Percentiles rank a stretch among this genome's conserved stretches.
Conservation (phyloP, 306 rosid species). For the Citrullus amarus region DNA sequence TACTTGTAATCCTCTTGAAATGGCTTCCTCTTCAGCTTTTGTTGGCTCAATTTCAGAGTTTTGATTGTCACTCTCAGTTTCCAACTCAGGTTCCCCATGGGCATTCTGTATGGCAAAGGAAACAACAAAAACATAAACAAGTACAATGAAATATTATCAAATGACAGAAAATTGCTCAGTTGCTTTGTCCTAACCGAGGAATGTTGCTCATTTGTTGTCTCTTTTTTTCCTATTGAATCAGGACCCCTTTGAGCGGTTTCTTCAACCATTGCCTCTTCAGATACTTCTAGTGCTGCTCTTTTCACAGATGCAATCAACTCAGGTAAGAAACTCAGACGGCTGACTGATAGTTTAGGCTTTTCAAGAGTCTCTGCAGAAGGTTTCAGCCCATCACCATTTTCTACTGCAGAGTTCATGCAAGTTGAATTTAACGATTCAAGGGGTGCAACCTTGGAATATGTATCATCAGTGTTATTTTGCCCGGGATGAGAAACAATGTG, state of each 20-base stretch:
- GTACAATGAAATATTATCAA: slow-evolving; percentile 5
- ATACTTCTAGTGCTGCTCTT: slow-evolving; percentile 58
- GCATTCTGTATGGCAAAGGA: slow-evolving; percentile 41
- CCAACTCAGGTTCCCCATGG: slow-evolving; percentile 57
- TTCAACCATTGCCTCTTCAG: slow-evolving; percentile 44
- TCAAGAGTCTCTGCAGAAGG: slow-evolving; percentile 29
- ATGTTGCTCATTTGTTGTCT: slow-evolving; percentile 38
- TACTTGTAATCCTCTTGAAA: slow-evolving; percentile 92
- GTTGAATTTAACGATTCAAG: slow-evolving; percentile 21
- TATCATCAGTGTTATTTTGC: slow-evolving; percentile 22
- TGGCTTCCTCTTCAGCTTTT: slow-evolving; percentile 90
- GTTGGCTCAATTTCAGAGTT: slow-evolving; percentile 80
- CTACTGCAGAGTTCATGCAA: slow-evolving; percentile 23
- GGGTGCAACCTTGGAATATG: slow-evolving; percentile 16
- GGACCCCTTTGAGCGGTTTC: slow-evolving; percentile 23
- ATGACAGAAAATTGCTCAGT: slow-evolving; percentile 6
- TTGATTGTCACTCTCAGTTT: slow-evolving; percentile 48
- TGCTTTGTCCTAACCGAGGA: slow-evolving; percentile 38
- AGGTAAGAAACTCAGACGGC: slow-evolving; percentile 57
- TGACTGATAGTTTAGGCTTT: slow-evolving; percentile 28
- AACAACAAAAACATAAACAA: slow-evolving; percentile 14
- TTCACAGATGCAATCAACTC: slow-evolving; percentile 79
- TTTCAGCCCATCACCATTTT: slow-evolving; percentile 22
- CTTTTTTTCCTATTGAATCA: slow-evolving; percentile 28
- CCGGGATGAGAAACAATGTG: slow-evolving; percentile 23